Conservation (phyloP, 345 rosid genomes). For the Hibiscus tridactylites region DNA sequence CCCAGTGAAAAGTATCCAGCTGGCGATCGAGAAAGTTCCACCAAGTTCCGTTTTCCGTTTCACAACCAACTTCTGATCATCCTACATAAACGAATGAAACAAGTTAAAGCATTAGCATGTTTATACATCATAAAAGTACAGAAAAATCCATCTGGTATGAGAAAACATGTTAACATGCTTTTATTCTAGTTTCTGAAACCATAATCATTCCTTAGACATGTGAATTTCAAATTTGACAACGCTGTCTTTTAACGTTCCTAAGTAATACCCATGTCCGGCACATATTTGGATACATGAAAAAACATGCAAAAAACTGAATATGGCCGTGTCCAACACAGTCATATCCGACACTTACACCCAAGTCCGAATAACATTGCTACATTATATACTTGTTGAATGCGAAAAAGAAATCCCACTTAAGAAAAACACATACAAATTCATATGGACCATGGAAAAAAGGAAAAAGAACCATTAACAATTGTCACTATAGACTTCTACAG, state of each 20-base stretch:
- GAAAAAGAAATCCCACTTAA: background rate
- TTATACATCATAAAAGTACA: background rate
- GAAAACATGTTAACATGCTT: background rate
- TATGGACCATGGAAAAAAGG: background rate
- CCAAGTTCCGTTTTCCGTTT: conserved; percentile 95
- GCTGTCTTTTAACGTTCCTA: background rate
- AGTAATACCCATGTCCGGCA: background rate
- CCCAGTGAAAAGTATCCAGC: conserved; percentile 90
- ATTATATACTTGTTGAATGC: background rate
- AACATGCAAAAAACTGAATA: background rate
- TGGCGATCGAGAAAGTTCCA: conserved; percentile 84
- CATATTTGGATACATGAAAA: background rate
- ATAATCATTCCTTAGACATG: background rate
- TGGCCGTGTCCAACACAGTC: too few species aligned
- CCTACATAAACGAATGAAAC: conserved; percentile 30
- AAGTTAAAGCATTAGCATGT: background rate
- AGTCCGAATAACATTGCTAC: background rate
- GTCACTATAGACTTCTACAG: background rate
- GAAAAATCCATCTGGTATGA: conserved; percentile 21
- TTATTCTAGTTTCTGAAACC: background rate
- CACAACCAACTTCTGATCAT: conserved; percentile 66
- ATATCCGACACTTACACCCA: background rate
- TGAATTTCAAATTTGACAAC: background rate
- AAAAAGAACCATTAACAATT: background rate
- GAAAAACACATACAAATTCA: background rate